Conservation (phyloP, 2,329 filamentous ascomycete genomes). For the Neofusicoccum cordaticola region DNA sequence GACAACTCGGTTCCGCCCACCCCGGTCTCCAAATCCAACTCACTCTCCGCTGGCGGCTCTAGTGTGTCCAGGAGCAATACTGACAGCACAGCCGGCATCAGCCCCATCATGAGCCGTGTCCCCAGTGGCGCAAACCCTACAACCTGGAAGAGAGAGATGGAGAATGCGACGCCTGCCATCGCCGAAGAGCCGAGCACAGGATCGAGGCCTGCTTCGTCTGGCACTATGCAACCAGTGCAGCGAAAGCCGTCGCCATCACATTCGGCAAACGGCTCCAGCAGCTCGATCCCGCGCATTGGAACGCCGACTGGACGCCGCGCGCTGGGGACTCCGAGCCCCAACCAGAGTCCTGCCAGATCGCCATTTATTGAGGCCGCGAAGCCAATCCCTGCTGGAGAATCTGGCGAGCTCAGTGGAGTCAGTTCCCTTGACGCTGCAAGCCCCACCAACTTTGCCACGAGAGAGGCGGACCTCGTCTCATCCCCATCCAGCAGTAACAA, state of each 20-base stretch:
- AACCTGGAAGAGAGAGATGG: constrained; percentile 28
- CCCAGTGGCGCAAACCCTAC: constrained; percentile 42
- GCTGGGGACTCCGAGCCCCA: constrained; percentile 56
- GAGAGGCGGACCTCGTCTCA: constrained; percentile 37
- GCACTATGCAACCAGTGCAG: not conserved
- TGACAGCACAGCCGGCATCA: constrained; percentile 61
- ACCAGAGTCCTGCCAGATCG: constrained; percentile 60
- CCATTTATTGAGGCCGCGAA: constrained; percentile 51
- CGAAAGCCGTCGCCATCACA: constrained; percentile 38
- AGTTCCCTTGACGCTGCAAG: constrained; percentile 32
- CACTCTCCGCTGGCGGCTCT: constrained; percentile 29
- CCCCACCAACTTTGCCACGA: constrained; percentile 29
- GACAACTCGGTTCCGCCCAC: constrained; percentile 53
- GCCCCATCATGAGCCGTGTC: constrained; percentile 63
- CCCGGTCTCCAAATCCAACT: constrained; percentile 48
- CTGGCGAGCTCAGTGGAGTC: constrained; percentile 43
- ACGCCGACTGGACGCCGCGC: constrained; percentile 53
- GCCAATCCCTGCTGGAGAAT: constrained; percentile 44
- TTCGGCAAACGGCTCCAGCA: constrained; percentile 38
- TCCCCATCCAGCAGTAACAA: constrained; percentile 26
- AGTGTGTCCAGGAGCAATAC: constrained; percentile 60
- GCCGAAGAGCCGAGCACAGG: constrained; percentile 50
- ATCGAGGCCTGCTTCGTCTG: constrained; percentile 32
- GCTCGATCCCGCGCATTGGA: constrained; percentile 39
- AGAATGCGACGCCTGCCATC: constrained; percentile 52